Evolutionary conservation across 2,329 filamentous ascomycete species (phyloP).

Genomic region (Lachnellula cervina): DNA sequence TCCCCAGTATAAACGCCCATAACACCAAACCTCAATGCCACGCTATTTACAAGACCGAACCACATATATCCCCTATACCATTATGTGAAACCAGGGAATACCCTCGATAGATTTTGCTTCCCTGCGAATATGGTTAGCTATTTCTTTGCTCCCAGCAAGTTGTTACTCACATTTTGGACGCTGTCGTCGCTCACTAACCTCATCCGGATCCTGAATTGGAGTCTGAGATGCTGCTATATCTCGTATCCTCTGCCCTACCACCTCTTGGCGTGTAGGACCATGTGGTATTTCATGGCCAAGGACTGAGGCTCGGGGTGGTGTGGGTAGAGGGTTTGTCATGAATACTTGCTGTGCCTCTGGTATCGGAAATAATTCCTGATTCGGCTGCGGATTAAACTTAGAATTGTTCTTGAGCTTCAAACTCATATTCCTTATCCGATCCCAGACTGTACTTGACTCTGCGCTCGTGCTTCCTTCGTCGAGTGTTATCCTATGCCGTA

Average conservation of each 20-base stretch:
- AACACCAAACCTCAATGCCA: constrained; percentile 7
- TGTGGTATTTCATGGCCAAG: neutral
- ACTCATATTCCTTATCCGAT: constrained; percentile 8
- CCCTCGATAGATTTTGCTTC: constrained; percentile 17
- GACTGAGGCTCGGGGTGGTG: constrained; percentile 2
- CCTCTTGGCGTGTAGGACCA: constrained; percentile 10
- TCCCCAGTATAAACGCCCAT: constrained; percentile 2
- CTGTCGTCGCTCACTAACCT: constrained; percentile 8
- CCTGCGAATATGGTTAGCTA: constrained; percentile 14
- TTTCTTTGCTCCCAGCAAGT: neutral
- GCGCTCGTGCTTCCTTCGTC: constrained; percentile 12
- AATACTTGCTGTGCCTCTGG: constrained; percentile 13
- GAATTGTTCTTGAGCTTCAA: constrained; percentile 9
- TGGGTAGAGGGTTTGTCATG: constrained; percentile 6
- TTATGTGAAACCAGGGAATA: constrained; percentile 27
- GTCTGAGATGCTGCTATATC: constrained; percentile 21
- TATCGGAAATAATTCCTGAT: constrained; percentile 4
- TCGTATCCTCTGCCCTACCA: constrained; percentile 22
- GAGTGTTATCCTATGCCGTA: constrained; percentile 22
- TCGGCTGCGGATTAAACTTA: neutral
- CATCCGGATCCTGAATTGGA: constrained; percentile 24
- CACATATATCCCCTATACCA: neutral
- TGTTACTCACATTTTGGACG: constrained; percentile 18
- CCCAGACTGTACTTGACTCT: neutral
- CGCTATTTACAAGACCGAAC: constrained; percentile 12